Conservation (phyloP, 306 rosid genomes). For the Crataegus laevigata region DNA sequence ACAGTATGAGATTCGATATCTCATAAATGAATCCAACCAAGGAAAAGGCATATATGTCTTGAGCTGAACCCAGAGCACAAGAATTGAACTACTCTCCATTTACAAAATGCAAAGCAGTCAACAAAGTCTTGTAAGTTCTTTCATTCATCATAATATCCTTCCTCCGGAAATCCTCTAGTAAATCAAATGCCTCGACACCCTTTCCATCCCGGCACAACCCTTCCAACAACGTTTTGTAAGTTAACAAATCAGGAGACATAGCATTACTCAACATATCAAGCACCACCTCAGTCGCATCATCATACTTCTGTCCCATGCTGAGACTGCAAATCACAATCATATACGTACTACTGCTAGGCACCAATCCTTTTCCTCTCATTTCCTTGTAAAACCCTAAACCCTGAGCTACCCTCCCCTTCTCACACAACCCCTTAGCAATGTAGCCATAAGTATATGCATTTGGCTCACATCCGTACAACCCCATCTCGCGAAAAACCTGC, state of each 20-base stretch:
- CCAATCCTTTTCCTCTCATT: slow-evolving; percentile 52
- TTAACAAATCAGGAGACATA: slow-evolving; percentile 69
- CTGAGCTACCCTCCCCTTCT: slow-evolving; percentile 78
- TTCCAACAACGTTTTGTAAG: slow-evolving; percentile 72
- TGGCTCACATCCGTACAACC: slow-evolving; percentile 78
- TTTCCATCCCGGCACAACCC: slow-evolving; percentile 69
- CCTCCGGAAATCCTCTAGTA: slow-evolving; percentile 64
- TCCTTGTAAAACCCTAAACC: slow-evolving; percentile 69
- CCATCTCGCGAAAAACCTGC: slow-evolving; percentile 69
- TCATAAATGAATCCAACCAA: neutral
- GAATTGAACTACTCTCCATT: slow-evolving; percentile 3
- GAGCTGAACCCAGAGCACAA: neutral
- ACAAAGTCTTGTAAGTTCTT: slow-evolving; percentile 46
- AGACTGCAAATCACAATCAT: slow-evolving; percentile 64
- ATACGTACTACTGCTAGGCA: slow-evolving; percentile 58
- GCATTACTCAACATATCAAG: slow-evolving; percentile 67
- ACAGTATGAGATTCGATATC: neutral
- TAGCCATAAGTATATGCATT: slow-evolving; percentile 71
- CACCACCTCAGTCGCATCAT: slow-evolving; percentile 56
- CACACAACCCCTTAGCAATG: slow-evolving; percentile 73
- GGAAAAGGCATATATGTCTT: neutral
- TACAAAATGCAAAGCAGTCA: slow-evolving; percentile 48
- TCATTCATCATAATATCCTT: slow-evolving; percentile 45
- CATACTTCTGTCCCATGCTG: slow-evolving; percentile 52
- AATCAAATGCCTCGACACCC: slow-evolving; percentile 48